Evolutionary conservation across 352 stramenopile species (phyloP).

Genomic region (Globisporangium nodosum): DNA sequence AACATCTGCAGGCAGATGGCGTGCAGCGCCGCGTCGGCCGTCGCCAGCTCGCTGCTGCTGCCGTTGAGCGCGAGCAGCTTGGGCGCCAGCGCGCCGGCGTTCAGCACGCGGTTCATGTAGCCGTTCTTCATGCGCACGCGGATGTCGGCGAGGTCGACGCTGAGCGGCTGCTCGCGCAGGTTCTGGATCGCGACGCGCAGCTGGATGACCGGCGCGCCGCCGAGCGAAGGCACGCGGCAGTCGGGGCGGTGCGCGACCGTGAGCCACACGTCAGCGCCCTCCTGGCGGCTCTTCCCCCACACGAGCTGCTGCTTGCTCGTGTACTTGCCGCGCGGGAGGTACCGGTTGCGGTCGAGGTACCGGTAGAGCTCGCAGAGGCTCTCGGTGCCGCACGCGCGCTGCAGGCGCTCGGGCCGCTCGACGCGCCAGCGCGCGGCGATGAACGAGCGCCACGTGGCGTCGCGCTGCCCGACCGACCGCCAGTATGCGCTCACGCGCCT

Average conservation of each 20-base stretch:
- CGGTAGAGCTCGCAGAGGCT: conserved; percentile 56
- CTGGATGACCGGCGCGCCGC: conserved; percentile 42
- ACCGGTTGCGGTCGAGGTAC: conserved; percentile 51
- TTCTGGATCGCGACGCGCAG: conserved; percentile 71
- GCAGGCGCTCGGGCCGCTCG: conserved; percentile 33
- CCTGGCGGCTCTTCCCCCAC: conserved; percentile 57
- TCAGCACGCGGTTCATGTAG: conserved; percentile 37
- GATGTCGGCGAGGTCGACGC: conserved; percentile 53
- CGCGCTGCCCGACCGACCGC: conserved; percentile 33
- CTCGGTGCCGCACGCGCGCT: conserved; percentile 35
- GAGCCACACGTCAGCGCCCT: conserved; percentile 69
- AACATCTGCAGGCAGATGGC: conserved; percentile 51
- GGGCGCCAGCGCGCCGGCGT: conserved; percentile 30
- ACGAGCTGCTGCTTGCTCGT: conserved; percentile 64
- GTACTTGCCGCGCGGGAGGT: conserved; percentile 57
- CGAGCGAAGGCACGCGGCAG: conserved; percentile 37
- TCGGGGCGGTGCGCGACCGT: conserved; percentile 66
- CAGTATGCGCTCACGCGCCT: conserved; percentile 60
- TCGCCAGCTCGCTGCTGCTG: conserved; percentile 16
- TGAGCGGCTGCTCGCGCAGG: conserved; percentile 40
- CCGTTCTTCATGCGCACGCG: conserved; percentile 71
- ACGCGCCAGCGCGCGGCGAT: conserved; percentile 48
- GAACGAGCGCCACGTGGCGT: conserved; percentile 45
- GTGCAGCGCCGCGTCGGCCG: conserved; percentile 13
- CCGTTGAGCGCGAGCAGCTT: conserved; percentile 55